Conservation (phyloP, 75 land plant species). For the Gnetum montanum region DNA sequence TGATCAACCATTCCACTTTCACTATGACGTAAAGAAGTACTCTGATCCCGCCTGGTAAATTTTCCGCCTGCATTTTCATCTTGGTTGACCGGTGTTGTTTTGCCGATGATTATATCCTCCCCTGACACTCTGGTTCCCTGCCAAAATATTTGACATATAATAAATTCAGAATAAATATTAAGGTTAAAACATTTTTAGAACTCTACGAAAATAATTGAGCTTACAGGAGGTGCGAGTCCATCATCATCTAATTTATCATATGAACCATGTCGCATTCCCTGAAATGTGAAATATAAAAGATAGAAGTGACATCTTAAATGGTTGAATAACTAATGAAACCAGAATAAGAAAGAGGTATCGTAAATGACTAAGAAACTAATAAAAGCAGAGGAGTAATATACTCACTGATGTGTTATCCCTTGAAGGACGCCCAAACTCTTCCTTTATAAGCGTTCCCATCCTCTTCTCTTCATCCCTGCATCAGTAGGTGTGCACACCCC, state of each 20-base stretch:
- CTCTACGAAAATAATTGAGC: slow-evolving; percentile 3
- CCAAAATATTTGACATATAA: not conserved
- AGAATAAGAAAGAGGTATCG: not conserved
- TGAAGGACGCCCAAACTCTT: slow-evolving; percentile 93
- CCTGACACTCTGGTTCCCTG: slow-evolving; percentile 93
- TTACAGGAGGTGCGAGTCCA: slow-evolving; percentile 94
- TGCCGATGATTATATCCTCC: slow-evolving; percentile 95
- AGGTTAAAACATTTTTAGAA: not conserved
- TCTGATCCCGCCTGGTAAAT: slow-evolving; percentile 86
- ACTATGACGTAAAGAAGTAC: slow-evolving; percentile 92
- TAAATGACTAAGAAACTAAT: not conserved
- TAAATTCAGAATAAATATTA: slow-evolving; percentile 3
- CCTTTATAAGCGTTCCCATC: slow-evolving; percentile 94
- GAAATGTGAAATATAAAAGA: slow-evolving; percentile 70
- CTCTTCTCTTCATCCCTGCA: slow-evolving; percentile 96
- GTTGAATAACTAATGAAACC: slow-evolving; percentile 75
- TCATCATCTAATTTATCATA: slow-evolving; percentile 98
- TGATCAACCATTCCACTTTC: slow-evolving; percentile 99
- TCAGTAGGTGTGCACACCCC: slow-evolving; percentile 9
- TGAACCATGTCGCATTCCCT: slow-evolving; percentile 99
- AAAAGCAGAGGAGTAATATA: not conserved
- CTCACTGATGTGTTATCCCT: slow-evolving; percentile 81
- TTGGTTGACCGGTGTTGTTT: slow-evolving; percentile 83
- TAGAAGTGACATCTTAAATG: slow-evolving; percentile 91
- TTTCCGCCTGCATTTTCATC: slow-evolving; percentile 84